phyloP scores from a whole-genome alignment of 202 grass and related monocot species.

The Zizania palustris region DNA sequence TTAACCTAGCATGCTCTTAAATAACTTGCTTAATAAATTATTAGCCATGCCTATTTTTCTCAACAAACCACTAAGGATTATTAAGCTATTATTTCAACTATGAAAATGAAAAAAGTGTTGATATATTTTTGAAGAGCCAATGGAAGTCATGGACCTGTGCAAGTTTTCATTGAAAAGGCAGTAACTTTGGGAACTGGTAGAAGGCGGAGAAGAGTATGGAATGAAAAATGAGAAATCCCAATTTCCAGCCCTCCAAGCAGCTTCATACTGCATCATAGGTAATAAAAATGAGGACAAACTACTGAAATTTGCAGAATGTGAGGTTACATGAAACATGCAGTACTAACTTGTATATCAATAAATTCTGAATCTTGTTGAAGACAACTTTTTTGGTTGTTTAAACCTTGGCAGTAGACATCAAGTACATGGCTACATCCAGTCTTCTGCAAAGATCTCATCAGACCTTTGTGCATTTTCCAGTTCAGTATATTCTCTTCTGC shows the following conservation, averaged over 20 bases:
- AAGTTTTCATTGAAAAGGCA: conserved; percentile 85
- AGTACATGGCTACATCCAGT: conserved; percentile 96
- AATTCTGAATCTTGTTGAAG: conserved; percentile 82
- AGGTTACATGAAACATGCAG: conserved; percentile 31
- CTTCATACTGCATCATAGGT: conserved; percentile 70
- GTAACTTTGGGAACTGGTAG: conserved; percentile 42
- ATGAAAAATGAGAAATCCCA: conserved; percentile 90
- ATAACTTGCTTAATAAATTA: not conserved
- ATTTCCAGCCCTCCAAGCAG: conserved; percentile 95
- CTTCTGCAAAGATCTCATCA: conserved; percentile 97
- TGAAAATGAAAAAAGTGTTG: not conserved
- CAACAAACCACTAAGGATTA: not conserved
- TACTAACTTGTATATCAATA: conserved; percentile 81
- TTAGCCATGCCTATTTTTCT: conserved; percentile 1
- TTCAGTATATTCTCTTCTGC: conserved; percentile 52
- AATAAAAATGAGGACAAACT: conserved; percentile 36
- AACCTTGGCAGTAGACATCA: conserved; percentile 87
- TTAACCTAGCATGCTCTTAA: not conserved
- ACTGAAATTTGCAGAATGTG: conserved; percentile 13
- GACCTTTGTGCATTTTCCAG: conserved; percentile 87
- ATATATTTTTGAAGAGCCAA: conserved; percentile 23
- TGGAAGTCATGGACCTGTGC: conserved; percentile 65
- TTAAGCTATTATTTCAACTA: conserved; percentile 9
- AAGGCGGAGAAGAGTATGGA: conserved; percentile 52
- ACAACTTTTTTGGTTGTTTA: conserved; percentile 63